Conservation (phyloP, 2,329 filamentous ascomycete species). For the Ceratocystiopsis sp. region DNA sequence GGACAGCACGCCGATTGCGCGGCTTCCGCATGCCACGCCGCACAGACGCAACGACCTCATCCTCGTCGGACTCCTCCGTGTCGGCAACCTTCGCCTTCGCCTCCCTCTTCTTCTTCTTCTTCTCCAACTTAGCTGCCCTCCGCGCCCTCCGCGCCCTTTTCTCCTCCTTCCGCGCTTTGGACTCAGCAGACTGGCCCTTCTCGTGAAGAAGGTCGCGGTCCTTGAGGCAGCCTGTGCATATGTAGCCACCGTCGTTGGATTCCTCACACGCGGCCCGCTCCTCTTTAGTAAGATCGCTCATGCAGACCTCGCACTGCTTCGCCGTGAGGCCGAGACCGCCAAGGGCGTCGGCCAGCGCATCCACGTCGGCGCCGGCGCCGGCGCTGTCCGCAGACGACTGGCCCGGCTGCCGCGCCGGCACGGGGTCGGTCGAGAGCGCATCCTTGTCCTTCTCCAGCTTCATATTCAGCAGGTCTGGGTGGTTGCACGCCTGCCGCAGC, state of each 20-base stretch:
- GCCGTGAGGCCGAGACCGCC: constrained; percentile 63
- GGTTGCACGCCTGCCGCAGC: constrained; percentile 85
- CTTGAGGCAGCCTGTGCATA: constrained; percentile 57
- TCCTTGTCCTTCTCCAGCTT: constrained; percentile 82
- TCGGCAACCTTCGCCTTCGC: constrained; percentile 19
- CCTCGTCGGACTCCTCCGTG: constrained; percentile 17
- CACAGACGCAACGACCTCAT: constrained; percentile 11
- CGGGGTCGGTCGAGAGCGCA: constrained; percentile 49
- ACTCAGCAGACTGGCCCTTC: constrained; percentile 4
- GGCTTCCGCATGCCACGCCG: constrained; percentile 15
- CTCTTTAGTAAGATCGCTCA: constrained; percentile 43
- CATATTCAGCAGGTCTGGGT: constrained; percentile 71
- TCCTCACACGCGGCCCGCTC: constrained; percentile 24
- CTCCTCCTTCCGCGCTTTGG: constrained; percentile 16
- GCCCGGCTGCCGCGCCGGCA: constrained; percentile 26
- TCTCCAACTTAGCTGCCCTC: constrained; percentile 21
- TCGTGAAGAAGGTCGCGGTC: constrained; percentile 52
- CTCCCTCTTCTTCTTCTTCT: constrained; percentile 20
- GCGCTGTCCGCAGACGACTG: constrained; percentile 31
- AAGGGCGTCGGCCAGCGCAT: constrained; percentile 73
- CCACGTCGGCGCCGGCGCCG: constrained; percentile 35
- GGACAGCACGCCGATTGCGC: constrained; percentile 37
- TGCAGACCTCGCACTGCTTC: constrained; percentile 73
- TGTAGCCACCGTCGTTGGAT: constrained; percentile 19
- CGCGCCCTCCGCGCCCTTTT: constrained; percentile 22